These are phyloP conservation scores for Talaromyces albobiverticillius DNA, from an alignment of 2,329 filamentous ascomycete species.

Conservation along the genomic window DNA sequence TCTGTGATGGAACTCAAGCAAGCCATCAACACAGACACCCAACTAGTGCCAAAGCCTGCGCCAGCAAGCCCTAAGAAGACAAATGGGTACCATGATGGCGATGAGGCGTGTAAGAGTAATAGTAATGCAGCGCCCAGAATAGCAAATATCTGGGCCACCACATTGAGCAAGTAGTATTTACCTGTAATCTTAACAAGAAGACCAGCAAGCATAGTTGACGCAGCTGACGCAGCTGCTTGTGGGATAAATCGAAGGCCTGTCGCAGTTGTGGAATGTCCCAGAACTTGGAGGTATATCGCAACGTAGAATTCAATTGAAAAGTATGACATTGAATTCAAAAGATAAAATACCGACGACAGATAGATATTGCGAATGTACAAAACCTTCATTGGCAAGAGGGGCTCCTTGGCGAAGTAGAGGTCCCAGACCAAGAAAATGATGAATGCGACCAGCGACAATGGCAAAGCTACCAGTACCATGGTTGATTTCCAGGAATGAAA, in stretches of 20 bases:
- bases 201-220: constrained; percentile 64
- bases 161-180: constrained; percentile 67
- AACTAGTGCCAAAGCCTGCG: neutral
- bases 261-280: constrained; percentile 65
- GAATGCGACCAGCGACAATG: constrained; percentile 63
- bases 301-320: constrained; percentile 64
- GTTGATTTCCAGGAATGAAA: constrained; percentile 68
- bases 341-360: constrained; percentile 2
- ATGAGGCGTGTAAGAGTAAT: neutral
- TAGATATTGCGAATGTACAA: constrained; percentile 40
- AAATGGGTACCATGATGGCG: constrained; percentile 2
- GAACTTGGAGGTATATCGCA: constrained; percentile 77
- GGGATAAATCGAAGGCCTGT: constrained; percentile 71
- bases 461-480: constrained; percentile 67
- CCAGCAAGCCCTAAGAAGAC: constrained; percentile 1
- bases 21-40: constrained; percentile 1
- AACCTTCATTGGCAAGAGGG: constrained; percentile 80
- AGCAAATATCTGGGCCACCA: neutral
- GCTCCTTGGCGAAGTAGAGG: constrained; percentile 63
- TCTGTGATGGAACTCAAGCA: constrained; percentile 42
- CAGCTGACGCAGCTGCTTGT: constrained; percentile 58
- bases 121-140: neutral
- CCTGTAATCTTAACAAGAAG: constrained; percentile 68
- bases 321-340: constrained; percentile 3
- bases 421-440: constrained; percentile 70